Base-by-base conservation (phyloP, 768 basidiomycete species). In the Clitopilus hobsonii region DNA sequence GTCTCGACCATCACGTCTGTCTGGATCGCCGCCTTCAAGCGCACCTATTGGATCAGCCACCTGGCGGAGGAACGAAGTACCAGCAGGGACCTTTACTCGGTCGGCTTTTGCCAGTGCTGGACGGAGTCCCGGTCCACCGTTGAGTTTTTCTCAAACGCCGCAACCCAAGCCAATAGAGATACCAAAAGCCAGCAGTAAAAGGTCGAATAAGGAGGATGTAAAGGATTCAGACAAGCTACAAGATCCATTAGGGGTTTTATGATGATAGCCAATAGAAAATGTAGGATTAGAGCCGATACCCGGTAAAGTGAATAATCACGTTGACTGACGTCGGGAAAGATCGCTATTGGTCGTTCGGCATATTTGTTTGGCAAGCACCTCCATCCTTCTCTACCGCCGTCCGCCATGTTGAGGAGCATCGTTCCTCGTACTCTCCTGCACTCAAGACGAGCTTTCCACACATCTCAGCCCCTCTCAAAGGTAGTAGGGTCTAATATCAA, bases 401-500 rank as follows among this genome's bases (percentile, higher is more conserved):
- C 22, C 38, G 18, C 23, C 26, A 90, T 91, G 88, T 69, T 90
- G 69, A 80, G 75, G 71, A 89, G 81, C 72, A 73, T 80, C 56
- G 68, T 91, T 59, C 77, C 76, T 47, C 81, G 77, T 68, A 72
- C 79, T 55, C 70, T 85, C 52, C 61, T 69, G 54, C 78, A 73
- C 61, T 68, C 78, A 47, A 73, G 72, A 28, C 80, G 88, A 58
- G 72, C 83, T 4, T 92, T 93, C 71, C 82, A 85, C 64, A 74
- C 84, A 1, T 84, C 92, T 2, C 69, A 82, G 6, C 71, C 82
- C 38, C 80, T 76, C 22, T 71, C 77, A 58, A 82, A 76, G 65
- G 77, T 91, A 60, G 82, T 84, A 56, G 83, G 84, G 36, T 85
- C 88, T 48, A 86, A 81, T 64, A 87, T 89, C 23, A 80, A 85